Evolutionary conservation across 805 yeast species (phyloP), one percentile per base, ranked within the genome.

Genomic region (Torulaspora quercuum): DNA sequence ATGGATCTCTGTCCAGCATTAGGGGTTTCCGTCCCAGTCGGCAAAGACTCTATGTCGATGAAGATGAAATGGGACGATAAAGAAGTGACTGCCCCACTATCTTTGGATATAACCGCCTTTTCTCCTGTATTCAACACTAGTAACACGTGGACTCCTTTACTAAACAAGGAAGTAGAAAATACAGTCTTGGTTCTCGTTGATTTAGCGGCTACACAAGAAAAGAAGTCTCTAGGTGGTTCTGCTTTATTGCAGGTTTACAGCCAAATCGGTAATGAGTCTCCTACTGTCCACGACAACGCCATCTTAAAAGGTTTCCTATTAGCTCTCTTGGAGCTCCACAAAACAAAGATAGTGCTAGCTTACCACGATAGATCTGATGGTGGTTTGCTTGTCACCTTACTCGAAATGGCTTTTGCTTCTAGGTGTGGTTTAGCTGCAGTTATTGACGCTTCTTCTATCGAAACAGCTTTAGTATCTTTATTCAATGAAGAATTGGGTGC

Each of bases 31-130:
- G 87, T 92, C 41, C 99, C 99, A 9, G 99, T 92, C 23, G 99
- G 99, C 50, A 92, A 92, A 68, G 99, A 92, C 64, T 88, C 97
- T 22, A 88, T 92, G 96, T 88, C 97, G 14, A 90, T 92, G 98
- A 87, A 88, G 69, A 92, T 92, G 97, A 81, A 82, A 55, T 92
- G 99, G 99, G 85, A 74, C 33, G 76, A 79, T 35, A 85, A 82
- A 53, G 95, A 87, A 63, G 97, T 92, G 27, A 80, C 92, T 44
- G 87, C 97, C n/a, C 99, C 99, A 31, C 69, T 92, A 57, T 82
- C 97, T 8, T 75, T 90, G 53, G 82, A 85, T 31, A 73, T 90
- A 50, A 89, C 98, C 14, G 92, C 97, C 0, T 92, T 90, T 61
- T 85, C 83, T 41, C 86, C 95, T 22, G 97, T 92, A 32, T 67